Percentiles rank a stretch among this genome's conserved stretches.
Conservation (phyloP, 2,329 filamentous ascomycete genomes). For the Hypoxylon sp. region DNA sequence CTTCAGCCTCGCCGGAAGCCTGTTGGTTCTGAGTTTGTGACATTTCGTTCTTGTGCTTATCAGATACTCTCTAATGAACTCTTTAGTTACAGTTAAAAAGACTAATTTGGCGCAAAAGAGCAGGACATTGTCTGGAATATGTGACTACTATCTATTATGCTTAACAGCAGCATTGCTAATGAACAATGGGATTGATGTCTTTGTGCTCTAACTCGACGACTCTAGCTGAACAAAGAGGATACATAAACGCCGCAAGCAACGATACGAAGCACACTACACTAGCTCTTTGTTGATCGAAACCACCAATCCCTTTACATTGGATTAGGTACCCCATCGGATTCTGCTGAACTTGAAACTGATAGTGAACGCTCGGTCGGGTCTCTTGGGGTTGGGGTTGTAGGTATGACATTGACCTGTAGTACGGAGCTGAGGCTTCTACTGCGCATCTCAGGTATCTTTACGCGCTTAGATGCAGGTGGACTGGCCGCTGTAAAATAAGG, state of each 20-base stretch:
- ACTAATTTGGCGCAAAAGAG: background rate
- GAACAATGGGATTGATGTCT: slow-evolving; percentile 7
- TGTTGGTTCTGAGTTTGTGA: background rate
- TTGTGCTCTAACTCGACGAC: slow-evolving; percentile 3
- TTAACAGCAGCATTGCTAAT: slow-evolving; percentile 4
- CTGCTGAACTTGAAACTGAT: too few relatives aligned
- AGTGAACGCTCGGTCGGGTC: too few relatives aligned
- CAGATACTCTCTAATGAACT: background rate
- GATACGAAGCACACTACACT: background rate
- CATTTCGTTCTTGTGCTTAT: slow-evolving; percentile 5
- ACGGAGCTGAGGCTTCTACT: too few relatives aligned
- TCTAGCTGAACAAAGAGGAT: slow-evolving; percentile 1
- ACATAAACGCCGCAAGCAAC: background rate
- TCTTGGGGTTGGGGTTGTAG: too few relatives aligned
- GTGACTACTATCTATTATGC: background rate
- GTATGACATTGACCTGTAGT: too few relatives aligned
- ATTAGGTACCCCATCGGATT: too few relatives aligned
- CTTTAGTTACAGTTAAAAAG: background rate
- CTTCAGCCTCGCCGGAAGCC: background rate
- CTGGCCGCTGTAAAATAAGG: slow-evolving; percentile 9
- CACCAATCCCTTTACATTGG: too few relatives aligned
- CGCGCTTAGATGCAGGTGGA: slow-evolving; percentile 1
- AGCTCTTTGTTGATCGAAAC: background rate
- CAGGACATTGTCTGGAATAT: background rate
- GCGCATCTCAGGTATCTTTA: slow-evolving; percentile 4